phyloP scores from a whole-genome alignment of 768 basidiomycete species.

The Lactarius akahatsu region DNA sequence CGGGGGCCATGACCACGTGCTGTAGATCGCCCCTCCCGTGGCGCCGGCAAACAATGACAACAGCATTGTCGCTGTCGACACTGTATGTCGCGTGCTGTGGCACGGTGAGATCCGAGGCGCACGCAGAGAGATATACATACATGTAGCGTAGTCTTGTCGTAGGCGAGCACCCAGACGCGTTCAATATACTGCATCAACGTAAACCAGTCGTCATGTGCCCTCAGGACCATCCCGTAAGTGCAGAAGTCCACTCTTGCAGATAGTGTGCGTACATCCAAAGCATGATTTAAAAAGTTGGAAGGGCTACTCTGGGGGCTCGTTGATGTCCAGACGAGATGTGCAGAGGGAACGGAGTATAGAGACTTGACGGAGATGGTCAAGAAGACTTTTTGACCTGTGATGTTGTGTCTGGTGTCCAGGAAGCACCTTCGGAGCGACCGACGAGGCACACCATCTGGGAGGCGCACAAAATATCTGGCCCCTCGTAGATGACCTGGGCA shows the following conservation, averaged over 20 bases:
- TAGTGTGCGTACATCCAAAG: not conserved
- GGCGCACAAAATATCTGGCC: no score
- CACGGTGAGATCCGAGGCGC: not conserved
- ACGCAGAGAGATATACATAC: not conserved
- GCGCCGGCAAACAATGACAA: slow-evolving; percentile 21
- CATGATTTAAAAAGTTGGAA: not conserved
- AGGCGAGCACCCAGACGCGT: not conserved
- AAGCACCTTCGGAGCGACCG: slow-evolving; percentile 68
- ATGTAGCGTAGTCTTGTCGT: not conserved
- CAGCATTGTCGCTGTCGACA: slow-evolving; percentile 22
- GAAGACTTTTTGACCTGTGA: slow-evolving; percentile 58
- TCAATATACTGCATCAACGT: no score
- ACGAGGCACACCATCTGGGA: no score
- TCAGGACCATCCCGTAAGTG: no score
- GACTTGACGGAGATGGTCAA: slow-evolving; percentile 37
- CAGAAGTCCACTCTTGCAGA: not conserved
- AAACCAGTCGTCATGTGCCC: not conserved
- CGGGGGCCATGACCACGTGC: slow-evolving; percentile 19
- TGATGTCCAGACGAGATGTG: no score
- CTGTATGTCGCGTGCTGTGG: slow-evolving; percentile 23
- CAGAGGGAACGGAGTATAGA: no score
- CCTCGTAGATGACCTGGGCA: no score
- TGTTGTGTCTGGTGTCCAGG: slow-evolving; percentile 47
- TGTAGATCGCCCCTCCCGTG: slow-evolving; percentile 18
- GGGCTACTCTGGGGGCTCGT: no score